Conservation (phyloP, 148 eudicot genomes). For the Silene uniflora region DNA sequence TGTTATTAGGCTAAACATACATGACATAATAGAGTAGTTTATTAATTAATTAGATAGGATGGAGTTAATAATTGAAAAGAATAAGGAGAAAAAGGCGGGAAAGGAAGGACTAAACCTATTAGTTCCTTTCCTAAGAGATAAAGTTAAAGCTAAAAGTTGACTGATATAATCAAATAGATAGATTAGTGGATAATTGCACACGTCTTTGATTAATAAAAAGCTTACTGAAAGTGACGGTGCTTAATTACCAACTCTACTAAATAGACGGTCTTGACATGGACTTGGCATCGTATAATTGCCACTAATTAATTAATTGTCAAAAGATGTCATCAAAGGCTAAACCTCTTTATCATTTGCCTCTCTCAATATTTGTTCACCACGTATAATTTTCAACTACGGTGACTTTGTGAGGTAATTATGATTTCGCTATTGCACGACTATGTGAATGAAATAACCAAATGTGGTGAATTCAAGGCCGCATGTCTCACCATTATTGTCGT, state of each 20-base stretch:
- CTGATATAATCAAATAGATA: neutral
- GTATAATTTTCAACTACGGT: neutral
- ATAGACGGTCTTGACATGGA: neutral
- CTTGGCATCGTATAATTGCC: neutral
- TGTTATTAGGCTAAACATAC: neutral
- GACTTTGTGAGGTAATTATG: too few species aligned
- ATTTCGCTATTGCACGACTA: too few species aligned
- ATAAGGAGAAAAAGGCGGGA: neutral
- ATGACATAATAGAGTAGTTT: neutral
- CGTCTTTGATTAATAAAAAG: neutral
- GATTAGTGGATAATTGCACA: conserved; percentile 3
- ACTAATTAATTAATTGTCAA: neutral
- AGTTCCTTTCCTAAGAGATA: neutral
- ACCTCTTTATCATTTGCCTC: neutral
- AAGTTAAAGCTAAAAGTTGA: neutral
- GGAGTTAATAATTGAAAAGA: too few species aligned
- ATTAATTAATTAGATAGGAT: neutral
- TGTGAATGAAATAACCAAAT: too few species aligned
- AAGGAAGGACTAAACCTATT: neutral
- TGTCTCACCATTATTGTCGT: too few species aligned
- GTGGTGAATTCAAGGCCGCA: too few species aligned
- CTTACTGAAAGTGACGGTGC: neutral
- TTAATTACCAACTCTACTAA: neutral
- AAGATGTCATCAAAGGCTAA: neutral
- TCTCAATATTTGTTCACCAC: neutral